Evolutionary conservation across 768 basidiomycete genomes (phyloP), one percentile per base, ranked within the genome.

Genomic region (Tubosaeta sp.): DNA sequence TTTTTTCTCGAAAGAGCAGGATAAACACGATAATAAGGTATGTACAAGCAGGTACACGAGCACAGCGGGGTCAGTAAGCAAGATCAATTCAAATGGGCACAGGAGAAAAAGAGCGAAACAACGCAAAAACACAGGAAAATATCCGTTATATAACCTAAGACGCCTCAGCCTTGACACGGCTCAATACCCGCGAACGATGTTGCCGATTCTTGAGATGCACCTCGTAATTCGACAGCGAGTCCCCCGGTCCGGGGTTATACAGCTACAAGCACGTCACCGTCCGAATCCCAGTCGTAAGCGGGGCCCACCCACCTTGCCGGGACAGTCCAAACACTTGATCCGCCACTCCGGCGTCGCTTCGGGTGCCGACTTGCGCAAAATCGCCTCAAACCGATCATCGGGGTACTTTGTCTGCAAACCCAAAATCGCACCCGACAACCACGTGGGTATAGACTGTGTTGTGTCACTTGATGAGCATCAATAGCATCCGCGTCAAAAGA

Each of bases 301-400:
- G 3, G 19, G 11, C 2, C 27, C 3, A 51, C 59, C 26, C 54
- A 91, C 92, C 80, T 94, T 95, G 63, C 92, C 92, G 59, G 93
- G 93, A 70, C 93, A 95, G 67, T 97, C 93, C 58, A 84, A 64
- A 67, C 93, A 97, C 68, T 88, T 93, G 64, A 95, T 79, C 16
- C 91, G 81, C 94, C 95, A 97, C 68, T 95, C 93, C 6, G 82
- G 79, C 22, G 74, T 68, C n/a, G 74, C 76, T 12, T 72, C 75
- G 41, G 79, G 74, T 29, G 75, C 74, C 7, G 78, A 72, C 62
- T 82, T 86, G 29, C 82, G 79, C 32, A 83, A 71, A 31, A 89
- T 82, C 16, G 88, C 81, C 59, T 91, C 87, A 59, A 97, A 95
- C 53, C 68, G 81, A 68, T 97, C 95, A 55, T 89, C 79, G 2